Evolutionary conservation across 306 rosid species (phyloP).

Genomic region (Trifolium pratense): DNA sequence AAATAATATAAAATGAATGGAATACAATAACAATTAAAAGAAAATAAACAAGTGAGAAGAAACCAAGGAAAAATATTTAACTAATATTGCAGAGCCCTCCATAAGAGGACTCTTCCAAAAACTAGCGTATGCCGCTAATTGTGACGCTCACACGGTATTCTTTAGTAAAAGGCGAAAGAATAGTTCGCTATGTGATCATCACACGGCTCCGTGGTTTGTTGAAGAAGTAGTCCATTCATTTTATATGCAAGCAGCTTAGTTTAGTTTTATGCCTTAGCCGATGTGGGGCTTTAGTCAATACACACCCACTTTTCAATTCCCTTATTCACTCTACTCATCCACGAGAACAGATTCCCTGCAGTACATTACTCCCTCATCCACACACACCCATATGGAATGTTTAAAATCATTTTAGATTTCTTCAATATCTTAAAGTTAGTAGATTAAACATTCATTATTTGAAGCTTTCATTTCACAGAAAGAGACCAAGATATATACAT

Average conservation of each 20-base stretch:
- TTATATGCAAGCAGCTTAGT: background rate
- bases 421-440: no score
- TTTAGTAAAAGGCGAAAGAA: constrained; percentile 59
- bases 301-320: background rate
- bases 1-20: no score
- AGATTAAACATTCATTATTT: no score
- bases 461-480: no score
- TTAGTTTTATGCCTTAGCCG: background rate
- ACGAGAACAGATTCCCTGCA: no score
- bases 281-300: background rate
- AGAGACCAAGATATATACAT: no score
- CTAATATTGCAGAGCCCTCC: background rate
- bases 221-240: background rate
- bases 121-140: background rate
- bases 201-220: background rate
- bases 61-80: no score
- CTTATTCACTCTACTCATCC: background rate
- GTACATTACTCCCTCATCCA: no score
- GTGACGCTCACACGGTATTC: constrained; percentile 43
- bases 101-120: background rate
- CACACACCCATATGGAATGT: no score
- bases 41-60: no score
- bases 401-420: no score
- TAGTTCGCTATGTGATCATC: constrained; percentile 46
- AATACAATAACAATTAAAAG: no score